These are phyloP conservation scores for Triticum dicoccoides DNA, from an alignment of 176 grass and related monocot genomes.

Conservation along the genomic window DNA sequence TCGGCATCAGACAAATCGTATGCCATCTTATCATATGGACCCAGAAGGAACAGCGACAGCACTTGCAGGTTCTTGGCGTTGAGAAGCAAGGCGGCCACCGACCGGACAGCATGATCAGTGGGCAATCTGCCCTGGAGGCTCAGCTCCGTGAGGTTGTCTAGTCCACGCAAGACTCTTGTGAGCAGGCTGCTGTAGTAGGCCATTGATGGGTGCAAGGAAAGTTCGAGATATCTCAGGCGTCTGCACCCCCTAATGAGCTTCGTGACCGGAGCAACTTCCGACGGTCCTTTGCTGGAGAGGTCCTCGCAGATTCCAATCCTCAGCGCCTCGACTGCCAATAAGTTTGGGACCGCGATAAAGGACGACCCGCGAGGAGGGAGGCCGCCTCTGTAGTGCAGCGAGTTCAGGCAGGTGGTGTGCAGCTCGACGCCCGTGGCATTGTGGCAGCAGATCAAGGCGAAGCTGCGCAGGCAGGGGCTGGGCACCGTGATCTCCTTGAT, in stretches of 20 bases:
- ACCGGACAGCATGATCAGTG: not conserved
- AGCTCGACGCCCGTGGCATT: not conserved
- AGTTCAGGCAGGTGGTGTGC: not conserved
- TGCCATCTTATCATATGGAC: not conserved
- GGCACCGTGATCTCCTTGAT: not conserved
- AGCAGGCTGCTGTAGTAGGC: not conserved
- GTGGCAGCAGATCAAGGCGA: conserved; percentile 22
- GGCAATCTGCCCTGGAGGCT: conserved; percentile 22
- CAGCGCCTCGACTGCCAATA: not conserved
- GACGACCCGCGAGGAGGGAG: not conserved
- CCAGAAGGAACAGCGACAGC: not conserved
- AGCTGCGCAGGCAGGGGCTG: not conserved
- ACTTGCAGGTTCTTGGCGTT: not conserved
- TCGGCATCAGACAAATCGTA: not conserved
- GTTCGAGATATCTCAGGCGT: not conserved
- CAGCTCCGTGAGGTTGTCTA: not conserved
- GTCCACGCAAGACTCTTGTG: not conserved
- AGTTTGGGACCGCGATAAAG: not conserved
- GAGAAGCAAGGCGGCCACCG: not conserved
- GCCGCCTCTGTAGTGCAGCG: conserved; percentile 1
- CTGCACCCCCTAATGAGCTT: not conserved
- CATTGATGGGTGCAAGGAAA: conserved; percentile 3
- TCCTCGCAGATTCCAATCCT: not conserved
- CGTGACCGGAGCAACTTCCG: not conserved
- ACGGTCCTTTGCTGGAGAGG: not conserved